Percentiles rank a stretch among this genome's conserved stretches.
phyloP scores from a whole-genome alignment of 2,329 filamentous ascomycete genomes.

The Xylaria sp. region DNA sequence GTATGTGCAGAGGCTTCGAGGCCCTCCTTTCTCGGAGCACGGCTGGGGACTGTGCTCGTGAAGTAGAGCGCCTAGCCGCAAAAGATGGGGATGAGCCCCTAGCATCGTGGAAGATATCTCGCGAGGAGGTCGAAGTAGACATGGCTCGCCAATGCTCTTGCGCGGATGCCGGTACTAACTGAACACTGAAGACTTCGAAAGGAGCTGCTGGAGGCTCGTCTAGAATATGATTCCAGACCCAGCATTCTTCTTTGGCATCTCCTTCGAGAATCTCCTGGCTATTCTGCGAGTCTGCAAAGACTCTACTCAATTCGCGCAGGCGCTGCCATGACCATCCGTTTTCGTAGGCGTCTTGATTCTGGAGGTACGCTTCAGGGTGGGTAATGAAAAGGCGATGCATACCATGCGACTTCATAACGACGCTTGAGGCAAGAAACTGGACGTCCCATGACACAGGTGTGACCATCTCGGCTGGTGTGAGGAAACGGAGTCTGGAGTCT shows the following conservation, averaged over 20 bases:
- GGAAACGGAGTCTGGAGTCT: slow-evolving; percentile 75
- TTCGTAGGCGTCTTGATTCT: slow-evolving; percentile 65
- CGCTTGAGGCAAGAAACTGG: slow-evolving; percentile 73
- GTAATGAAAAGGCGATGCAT: slow-evolving; percentile 78
- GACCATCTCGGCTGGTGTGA: slow-evolving; percentile 76
- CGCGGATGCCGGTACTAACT: slow-evolving; percentile 55
- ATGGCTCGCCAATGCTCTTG: slow-evolving; percentile 52
- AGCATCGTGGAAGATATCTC: slow-evolving; percentile 40
- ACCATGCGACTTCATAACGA: slow-evolving; percentile 76
- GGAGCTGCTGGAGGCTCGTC: slow-evolving; percentile 65
- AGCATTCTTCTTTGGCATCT: slow-evolving; percentile 72
- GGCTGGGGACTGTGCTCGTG: slow-evolving; percentile 55
- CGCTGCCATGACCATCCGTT: slow-evolving; percentile 76
- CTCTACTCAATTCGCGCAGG: slow-evolving; percentile 69
- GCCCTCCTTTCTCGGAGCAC: slow-evolving; percentile 53
- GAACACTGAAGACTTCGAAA: slow-evolving; percentile 55
- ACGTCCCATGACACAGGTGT: slow-evolving; percentile 78
- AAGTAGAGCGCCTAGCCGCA: slow-evolving; percentile 50
- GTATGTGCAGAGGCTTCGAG: slow-evolving; percentile 60
- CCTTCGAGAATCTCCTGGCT: slow-evolving; percentile 65
- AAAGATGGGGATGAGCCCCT: slow-evolving; percentile 51
- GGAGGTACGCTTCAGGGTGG: slow-evolving; percentile 77
- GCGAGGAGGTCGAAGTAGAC: slow-evolving; percentile 56
- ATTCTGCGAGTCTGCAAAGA: slow-evolving; percentile 59
- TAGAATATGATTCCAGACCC: slow-evolving; percentile 72